Percentiles rank a stretch among this genome's conserved stretches.
Evolutionary conservation across 1,139 yeast genomes (phyloP).

Genomic region (Lodderomyces pseudojiufengensis): DNA sequence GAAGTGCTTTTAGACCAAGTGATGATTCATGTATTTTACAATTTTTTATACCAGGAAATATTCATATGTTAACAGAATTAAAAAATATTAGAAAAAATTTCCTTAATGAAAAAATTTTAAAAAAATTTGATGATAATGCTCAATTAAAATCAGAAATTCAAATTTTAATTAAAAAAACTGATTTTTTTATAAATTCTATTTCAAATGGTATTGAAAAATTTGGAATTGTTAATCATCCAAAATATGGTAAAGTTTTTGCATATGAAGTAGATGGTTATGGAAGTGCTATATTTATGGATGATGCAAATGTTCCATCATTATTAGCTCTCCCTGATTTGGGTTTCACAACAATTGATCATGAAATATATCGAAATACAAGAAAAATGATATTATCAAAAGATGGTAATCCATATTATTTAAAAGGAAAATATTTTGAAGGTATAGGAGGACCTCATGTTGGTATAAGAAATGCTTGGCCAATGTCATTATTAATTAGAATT

Average conservation of each 20-base stretch:
- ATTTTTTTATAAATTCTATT: conserved; percentile 41
- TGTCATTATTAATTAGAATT: conserved; percentile 71
- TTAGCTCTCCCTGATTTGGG: conserved; percentile 82
- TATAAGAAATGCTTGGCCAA: conserved; percentile 81
- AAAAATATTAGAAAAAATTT: conserved; percentile 23
- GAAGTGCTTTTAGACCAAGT: conserved; percentile 89
- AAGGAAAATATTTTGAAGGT: conserved; percentile 64
- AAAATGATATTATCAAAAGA: conserved; percentile 63
- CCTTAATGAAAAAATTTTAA: conserved; percentile 12
- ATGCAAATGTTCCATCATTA: conserved; percentile 84
- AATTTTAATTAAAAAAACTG: conserved; percentile 19
- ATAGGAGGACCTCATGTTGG: conserved; percentile 94
- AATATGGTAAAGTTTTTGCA: conserved; percentile 75
- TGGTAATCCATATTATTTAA: conserved; percentile 76
- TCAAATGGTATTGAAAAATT: conserved; percentile 55
- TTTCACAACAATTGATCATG: conserved; percentile 48
- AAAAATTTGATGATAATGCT: conserved; percentile 6
- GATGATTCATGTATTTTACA: conserved; percentile 85
- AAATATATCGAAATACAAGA: conserved; percentile 72
- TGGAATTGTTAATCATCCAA: conserved; percentile 66
- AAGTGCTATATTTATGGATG: conserved; percentile 73
- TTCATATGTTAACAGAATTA: conserved; percentile 68
- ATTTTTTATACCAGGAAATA: conserved; percentile 82
- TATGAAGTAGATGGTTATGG: conserved; percentile 91
- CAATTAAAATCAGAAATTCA: conserved; percentile 1